phyloP scores from a whole-genome alignment of 2,329 filamentous ascomycete genomes.

The Aspergillus sp. region DNA sequence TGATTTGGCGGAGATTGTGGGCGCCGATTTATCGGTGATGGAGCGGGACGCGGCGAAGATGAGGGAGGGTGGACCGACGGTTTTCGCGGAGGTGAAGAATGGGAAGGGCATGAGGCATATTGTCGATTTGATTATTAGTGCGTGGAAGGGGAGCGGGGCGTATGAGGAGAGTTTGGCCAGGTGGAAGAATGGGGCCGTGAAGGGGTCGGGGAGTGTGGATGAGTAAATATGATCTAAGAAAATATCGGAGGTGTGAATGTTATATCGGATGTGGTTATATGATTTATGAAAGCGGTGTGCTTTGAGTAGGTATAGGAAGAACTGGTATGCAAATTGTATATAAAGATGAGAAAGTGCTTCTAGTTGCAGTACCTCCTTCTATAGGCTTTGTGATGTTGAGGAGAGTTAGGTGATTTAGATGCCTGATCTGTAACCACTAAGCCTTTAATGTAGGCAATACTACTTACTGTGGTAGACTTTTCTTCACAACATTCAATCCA shows the following conservation, averaged over 20 bases:
- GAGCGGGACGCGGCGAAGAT: conserved; percentile 92
- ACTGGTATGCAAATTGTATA: too few species aligned
- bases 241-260: background rate
- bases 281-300: too few species aligned
- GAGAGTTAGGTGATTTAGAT: too few species aligned
- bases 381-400: too few species aligned
- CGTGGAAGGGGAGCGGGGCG: conserved; percentile 89
- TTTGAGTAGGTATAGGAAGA: too few species aligned
- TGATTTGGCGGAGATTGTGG: conserved; percentile 84
- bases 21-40: conserved; percentile 90
- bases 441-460: too few species aligned
- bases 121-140: conserved; percentile 81
- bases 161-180: conserved; percentile 44
- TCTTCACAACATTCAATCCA: too few species aligned
- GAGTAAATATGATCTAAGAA: background rate
- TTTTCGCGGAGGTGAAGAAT: conserved; percentile 97
- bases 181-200: conserved; percentile 43
- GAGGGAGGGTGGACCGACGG: conserved; percentile 89
- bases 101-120: conserved; percentile 82
- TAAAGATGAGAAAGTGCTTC: too few species aligned
- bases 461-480: too few species aligned
- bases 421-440: too few species aligned
- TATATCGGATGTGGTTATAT: too few species aligned
- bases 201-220: conserved; percentile 34
- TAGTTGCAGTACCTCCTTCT: too few species aligned